Percentiles rank a stretch among this genome's conserved stretches.
Conservation (phyloP, 306 rosid genomes). For the Crataegus laevigata region DNA sequence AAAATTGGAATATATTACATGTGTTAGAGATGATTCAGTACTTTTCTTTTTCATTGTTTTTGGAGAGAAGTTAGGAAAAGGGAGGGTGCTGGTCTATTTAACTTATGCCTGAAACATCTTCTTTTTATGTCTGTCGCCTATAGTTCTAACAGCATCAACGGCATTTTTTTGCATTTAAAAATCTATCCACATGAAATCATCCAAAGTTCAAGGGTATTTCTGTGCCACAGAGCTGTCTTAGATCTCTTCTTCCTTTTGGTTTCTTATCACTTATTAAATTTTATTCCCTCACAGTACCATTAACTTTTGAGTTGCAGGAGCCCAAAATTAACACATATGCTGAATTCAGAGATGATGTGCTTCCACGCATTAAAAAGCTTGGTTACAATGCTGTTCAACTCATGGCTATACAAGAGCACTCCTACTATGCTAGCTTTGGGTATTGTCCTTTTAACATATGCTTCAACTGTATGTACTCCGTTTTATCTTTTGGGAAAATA, state of each 20-base stretch:
- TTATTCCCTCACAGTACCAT: background rate
- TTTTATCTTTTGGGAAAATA: background rate
- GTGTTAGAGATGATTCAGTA: background rate
- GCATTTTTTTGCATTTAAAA: background rate
- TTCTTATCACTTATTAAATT: background rate
- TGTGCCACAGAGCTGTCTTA: background rate
- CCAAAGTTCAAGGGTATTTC: background rate
- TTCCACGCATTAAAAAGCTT: conserved; percentile 69
- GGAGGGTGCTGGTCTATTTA: background rate
- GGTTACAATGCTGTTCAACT: conserved; percentile 99
- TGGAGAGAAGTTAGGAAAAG: background rate
- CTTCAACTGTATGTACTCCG: conserved; percentile 3
- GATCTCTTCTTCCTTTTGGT: background rate
- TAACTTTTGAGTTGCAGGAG: conserved; percentile 46
- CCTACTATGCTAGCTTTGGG: conserved; percentile 99
- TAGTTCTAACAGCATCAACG: too few relatives aligned
- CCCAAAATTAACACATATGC: conserved; percentile 73
- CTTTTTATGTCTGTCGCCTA: background rate
- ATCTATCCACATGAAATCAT: background rate
- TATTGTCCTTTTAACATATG: conserved; percentile 23
- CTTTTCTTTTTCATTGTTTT: background rate
- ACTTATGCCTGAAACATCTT: background rate
- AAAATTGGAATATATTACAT: too few relatives aligned
- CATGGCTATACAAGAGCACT: conserved; percentile 99
- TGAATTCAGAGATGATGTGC: conserved; percentile 82